Base-by-base conservation (phyloP, 2,329 filamentous ascomycete genomes). In the Colletotrichum siamense region DNA sequence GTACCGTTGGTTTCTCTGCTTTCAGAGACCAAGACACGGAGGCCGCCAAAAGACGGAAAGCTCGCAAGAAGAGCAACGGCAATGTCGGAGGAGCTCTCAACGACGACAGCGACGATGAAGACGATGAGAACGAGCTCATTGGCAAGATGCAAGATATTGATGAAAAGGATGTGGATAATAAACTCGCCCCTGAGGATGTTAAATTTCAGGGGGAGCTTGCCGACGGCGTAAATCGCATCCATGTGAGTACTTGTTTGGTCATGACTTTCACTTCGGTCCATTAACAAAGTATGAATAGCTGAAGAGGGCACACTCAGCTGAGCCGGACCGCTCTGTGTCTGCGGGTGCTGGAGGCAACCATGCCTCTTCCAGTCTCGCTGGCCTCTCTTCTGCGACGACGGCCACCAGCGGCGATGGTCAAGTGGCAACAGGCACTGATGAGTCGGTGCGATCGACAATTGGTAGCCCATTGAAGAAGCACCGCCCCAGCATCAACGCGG, bases 1-100 rank as follows among this genome's bases (percentile, higher is more conserved):
- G 96, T 30, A 96, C 95, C 1, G 95, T 98, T 64, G 96, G 96
- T 44, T 99, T 98, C 83, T 94, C 95, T 5, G 92, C 95, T 16
- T 98, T 98, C 87, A 92, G 96, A 70, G 96, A 98, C 78, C 89
- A 90, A 73, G 89, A 92, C 55, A 85, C 89, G 18, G 89, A 92
- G 70, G 86, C 88, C 2, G 83, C 88, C 5, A 86, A 88, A 71
- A 92, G 92, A 81, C 89, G 89, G 75, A 93, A 93, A 82, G 84
- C 88, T 4, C 87, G 89, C 76, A 93, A 92, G 85, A 93, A 91
- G 87, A 91, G 88, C 81, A 94, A 91, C 73, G 93, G 92, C 59
- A 91, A 89, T 69, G 83, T 84, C 12, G 83, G 82, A 39, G 69
- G 76, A 8, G 88, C 90, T 26, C 95, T 96, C 82, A 88, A 89